These are phyloP conservation scores for Stagonosporopsis vannaccii DNA, from an alignment of 2,329 filamentous ascomycete species.

Conservation along the genomic window DNA sequence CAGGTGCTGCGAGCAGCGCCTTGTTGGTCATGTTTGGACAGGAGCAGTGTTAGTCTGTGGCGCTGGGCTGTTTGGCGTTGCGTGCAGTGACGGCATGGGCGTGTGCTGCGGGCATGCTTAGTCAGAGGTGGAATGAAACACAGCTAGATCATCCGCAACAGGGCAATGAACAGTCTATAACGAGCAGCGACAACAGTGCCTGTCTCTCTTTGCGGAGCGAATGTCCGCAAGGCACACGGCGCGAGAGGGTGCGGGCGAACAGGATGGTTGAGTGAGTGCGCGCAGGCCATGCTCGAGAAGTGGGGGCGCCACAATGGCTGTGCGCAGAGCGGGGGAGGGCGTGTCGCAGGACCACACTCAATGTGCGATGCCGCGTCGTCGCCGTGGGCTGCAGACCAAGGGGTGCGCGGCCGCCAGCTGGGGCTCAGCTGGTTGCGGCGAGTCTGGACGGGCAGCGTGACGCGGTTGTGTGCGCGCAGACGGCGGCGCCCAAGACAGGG, in stretches of 20 bases:
- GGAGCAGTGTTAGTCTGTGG: too few species aligned
- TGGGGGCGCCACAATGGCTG: constrained; percentile 11
- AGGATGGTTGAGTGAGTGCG: not conserved
- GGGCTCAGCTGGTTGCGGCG: constrained; percentile 13
- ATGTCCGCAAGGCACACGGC: constrained; percentile 5
- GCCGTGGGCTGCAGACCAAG: not conserved
- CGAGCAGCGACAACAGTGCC: not conserved
- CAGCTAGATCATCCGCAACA: not conserved
- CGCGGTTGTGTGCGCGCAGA: constrained; percentile 5
- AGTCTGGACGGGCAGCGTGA: constrained; percentile 6
- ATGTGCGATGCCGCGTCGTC: not conserved
- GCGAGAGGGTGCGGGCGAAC: not conserved
- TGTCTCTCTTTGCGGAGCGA: not conserved
- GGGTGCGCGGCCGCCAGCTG: too few species aligned
- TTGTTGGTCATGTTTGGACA: not conserved
- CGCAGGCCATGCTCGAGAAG: not conserved
- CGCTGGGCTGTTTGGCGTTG: too few species aligned
- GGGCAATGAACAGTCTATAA: not conserved
- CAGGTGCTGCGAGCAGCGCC: too few species aligned
- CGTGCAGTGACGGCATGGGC: not conserved
- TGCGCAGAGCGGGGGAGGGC: constrained; percentile 8
- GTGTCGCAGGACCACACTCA: constrained; percentile 8
- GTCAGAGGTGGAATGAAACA: constrained; percentile 6
- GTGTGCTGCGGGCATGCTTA: not conserved
- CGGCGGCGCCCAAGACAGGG: too few species aligned